Evolutionary conservation across 2,329 filamentous ascomycete species (phyloP).

Genomic region (Keithomyces neogunnii): DNA sequence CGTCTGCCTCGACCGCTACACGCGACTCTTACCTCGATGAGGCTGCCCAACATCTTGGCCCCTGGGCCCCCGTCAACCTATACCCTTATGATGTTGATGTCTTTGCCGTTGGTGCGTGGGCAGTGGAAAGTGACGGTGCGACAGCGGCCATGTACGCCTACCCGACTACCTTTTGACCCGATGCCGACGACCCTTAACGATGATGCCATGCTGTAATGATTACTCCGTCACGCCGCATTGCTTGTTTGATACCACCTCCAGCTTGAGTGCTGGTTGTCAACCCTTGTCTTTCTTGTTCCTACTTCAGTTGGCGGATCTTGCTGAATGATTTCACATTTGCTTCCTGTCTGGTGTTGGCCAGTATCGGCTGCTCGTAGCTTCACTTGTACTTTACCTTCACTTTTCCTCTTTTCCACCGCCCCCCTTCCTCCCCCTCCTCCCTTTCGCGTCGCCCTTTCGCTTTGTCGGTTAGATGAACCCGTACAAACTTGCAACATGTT

Average conservation of each 20-base stretch:
- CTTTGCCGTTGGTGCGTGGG: constrained; percentile 1
- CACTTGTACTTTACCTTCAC: neutral
- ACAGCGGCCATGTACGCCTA: neutral
- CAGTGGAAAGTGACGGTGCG: neutral
- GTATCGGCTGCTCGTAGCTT: neutral
- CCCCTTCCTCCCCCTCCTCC: too few species aligned
- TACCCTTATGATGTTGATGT: neutral
- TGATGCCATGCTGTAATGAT: neutral
- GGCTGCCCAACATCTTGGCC: neutral
- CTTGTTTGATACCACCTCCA: neutral
- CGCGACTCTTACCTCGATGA: neutral
- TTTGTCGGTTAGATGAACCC: neutral
- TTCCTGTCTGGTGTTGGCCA: too few species aligned
- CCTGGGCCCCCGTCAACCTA: neutral
- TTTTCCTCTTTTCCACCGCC: neutral
- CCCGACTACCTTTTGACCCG: neutral
- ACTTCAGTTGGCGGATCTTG: too few species aligned
- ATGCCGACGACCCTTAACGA: neutral
- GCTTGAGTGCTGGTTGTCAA: neutral
- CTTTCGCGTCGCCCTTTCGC: neutral
- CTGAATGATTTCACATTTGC: too few species aligned
- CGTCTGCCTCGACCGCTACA: neutral
- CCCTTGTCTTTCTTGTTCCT: neutral
- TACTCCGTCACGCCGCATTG: neutral
- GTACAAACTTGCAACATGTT: neutral